Evolutionary conservation across 73 alveolate species (phyloP).

Genomic region (Paramecium sonneborni): DNA sequence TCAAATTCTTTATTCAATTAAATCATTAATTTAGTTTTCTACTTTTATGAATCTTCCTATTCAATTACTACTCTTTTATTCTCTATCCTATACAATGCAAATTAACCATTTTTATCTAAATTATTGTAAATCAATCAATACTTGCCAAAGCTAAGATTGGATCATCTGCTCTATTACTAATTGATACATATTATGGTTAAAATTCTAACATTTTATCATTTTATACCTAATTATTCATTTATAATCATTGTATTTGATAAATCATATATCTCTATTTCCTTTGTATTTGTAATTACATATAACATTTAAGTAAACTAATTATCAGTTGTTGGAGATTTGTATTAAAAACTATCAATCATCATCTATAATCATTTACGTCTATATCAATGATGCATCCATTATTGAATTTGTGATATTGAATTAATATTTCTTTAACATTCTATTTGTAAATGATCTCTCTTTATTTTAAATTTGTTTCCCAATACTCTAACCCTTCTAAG

Average conservation of each 20-base stretch:
- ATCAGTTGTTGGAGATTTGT: slow-evolving; percentile 19
- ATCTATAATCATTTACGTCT: not conserved
- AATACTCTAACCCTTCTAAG: not conserved
- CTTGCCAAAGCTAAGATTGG: slow-evolving; percentile 3
- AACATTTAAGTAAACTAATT: not conserved
- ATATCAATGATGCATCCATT: not conserved
- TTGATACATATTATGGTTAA: not conserved
- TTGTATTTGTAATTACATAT: not conserved
- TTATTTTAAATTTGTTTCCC: not conserved
- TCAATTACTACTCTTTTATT: not conserved
- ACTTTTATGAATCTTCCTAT: not conserved
- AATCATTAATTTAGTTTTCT: not conserved
- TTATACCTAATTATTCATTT: not conserved
- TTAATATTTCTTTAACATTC: not conserved
- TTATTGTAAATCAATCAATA: not conserved
- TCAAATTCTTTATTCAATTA: not conserved
- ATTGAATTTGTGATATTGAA: not conserved
- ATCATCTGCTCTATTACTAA: slow-evolving; percentile 20
- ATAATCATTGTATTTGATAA: not conserved
- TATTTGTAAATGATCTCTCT: slow-evolving; percentile 1
- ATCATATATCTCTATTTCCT: slow-evolving; percentile 1
- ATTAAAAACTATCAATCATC: not conserved
- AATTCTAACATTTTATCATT: not conserved
- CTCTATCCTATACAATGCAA: not conserved
- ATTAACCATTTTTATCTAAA: not conserved